These are phyloP conservation scores for Hymenoscyphus infarciens DNA, from an alignment of 2,329 filamentous ascomycete genomes.

Conservation along the genomic window DNA sequence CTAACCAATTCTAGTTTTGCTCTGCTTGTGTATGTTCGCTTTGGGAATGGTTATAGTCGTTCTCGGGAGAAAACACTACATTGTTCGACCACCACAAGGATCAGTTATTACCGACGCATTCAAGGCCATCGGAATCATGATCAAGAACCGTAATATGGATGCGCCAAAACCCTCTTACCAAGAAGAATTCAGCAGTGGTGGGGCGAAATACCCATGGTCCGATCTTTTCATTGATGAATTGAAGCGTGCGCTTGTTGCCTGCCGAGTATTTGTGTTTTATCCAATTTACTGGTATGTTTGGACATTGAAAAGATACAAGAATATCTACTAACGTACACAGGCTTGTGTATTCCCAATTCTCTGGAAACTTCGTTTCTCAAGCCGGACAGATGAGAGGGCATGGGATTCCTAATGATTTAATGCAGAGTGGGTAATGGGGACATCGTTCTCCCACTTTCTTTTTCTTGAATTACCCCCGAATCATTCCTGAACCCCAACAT, in stretches of 20 bases:
- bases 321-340: background rate
- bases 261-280: slow-evolving; percentile 56
- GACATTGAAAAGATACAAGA: background rate
- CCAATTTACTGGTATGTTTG: slow-evolving; percentile 51
- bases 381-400: slow-evolving; percentile 49
- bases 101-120: slow-evolving; percentile 65
- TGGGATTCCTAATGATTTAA: slow-evolving; percentile 57
- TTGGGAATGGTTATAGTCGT: slow-evolving; percentile 49
- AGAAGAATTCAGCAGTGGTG: slow-evolving; percentile 41
- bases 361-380: slow-evolving; percentile 62
- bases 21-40: slow-evolving; percentile 49
- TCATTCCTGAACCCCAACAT: no score
- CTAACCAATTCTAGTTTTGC: slow-evolving; percentile 28
- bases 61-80: slow-evolving; percentile 54
- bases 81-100: slow-evolving; percentile 53
- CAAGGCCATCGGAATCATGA: slow-evolving; percentile 54
- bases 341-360: slow-evolving; percentile 52
- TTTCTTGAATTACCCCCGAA: no score
- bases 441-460: no score
- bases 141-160: slow-evolving; percentile 47
- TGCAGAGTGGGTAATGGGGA: no score
- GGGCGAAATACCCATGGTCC: slow-evolving; percentile 18
- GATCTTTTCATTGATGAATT: slow-evolving; percentile 73
- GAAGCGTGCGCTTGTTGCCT: slow-evolving; percentile 54
- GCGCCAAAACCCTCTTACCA: slow-evolving; percentile 63